Percentiles rank a stretch among this genome's conserved stretches.
Evolutionary conservation across 495 filamentous ascomycete species (phyloP).

Genomic region (Aspergillus sclerotiicarbonarius): DNA sequence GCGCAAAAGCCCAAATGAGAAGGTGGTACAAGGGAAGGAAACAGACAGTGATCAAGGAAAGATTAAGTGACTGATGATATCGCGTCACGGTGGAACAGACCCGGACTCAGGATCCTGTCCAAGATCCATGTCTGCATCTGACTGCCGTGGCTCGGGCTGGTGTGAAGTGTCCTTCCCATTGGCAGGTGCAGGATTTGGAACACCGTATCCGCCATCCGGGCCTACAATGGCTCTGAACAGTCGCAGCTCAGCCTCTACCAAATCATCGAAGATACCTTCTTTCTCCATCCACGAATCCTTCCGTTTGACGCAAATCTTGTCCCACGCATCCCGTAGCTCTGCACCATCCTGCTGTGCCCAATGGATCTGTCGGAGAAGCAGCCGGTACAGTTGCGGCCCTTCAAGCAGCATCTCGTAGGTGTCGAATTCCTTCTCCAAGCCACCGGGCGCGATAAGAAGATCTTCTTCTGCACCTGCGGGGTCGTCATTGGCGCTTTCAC

Average conservation of each 20-base stretch:
- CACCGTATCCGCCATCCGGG: constrained; percentile 12
- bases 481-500: constrained; percentile 50
- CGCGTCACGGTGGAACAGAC: neutral
- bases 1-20: neutral
- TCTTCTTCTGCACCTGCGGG: constrained; percentile 51
- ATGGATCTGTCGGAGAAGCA: constrained; percentile 73
- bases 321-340: constrained; percentile 60
- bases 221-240: constrained; percentile 39
- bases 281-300: constrained; percentile 83
- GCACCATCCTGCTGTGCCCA: constrained; percentile 76
- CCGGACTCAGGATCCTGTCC: constrained; percentile 1
- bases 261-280: constrained; percentile 62
- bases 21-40: neutral
- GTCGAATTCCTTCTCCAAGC: constrained; percentile 56
- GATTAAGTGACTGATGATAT: neutral
- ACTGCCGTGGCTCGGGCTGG: neutral
- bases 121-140: neutral
- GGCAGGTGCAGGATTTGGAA: constrained; percentile 9
- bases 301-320: constrained; percentile 61
- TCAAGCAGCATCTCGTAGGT: constrained; percentile 67
- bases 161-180: neutral
- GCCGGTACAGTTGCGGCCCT: constrained; percentile 64
- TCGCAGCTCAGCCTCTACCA: constrained; percentile 56
- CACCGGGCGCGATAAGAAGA: constrained; percentile 42
- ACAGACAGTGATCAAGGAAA: neutral